These are phyloP conservation scores for Colletotrichum shisoi DNA, from an alignment of 2,329 filamentous ascomycete genomes.

Conservation along the genomic window DNA sequence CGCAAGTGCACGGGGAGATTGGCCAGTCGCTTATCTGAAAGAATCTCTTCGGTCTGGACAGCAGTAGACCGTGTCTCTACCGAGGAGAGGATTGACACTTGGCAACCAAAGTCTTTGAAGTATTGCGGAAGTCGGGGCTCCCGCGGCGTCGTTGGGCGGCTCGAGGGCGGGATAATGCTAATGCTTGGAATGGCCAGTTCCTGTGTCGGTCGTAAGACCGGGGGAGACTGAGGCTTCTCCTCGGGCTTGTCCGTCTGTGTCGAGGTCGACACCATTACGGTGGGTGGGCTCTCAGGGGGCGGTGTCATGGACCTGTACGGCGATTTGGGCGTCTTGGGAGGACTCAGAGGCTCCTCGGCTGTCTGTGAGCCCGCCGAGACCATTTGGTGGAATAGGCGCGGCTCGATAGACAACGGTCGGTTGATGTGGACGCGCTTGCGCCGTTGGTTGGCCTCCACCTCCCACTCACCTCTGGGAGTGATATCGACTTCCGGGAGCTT, in stretches of 20 bases:
- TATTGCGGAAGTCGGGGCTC: constrained; percentile 80
- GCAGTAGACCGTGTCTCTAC: constrained; percentile 62
- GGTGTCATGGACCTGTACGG: constrained; percentile 54
- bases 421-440: constrained; percentile 70
- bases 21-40: constrained; percentile 78
- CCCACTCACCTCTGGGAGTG: constrained; percentile 58
- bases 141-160: constrained; percentile 79
- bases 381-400: constrained; percentile 59
- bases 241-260: constrained; percentile 66
- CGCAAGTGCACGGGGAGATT: constrained; percentile 80
- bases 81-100: constrained; percentile 68
- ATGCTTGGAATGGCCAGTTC: constrained; percentile 79
- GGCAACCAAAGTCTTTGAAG: constrained; percentile 81
- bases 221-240: constrained; percentile 39
- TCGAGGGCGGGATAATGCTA: constrained; percentile 86
- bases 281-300: constrained; percentile 49
- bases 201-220: constrained; percentile 32
- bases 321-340: constrained; percentile 69
- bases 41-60: constrained; percentile 90
- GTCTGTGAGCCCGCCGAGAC: constrained; percentile 72
- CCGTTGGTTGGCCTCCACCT: constrained; percentile 73
- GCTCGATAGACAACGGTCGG: constrained; percentile 60
- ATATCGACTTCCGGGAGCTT: constrained; percentile 55
- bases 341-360: constrained; percentile 67
- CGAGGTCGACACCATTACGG: constrained; percentile 60